Evolutionary conservation across 768 basidiomycete genomes (phyloP), one percentile per base, ranked within the genome.

Genomic region (Austroboletus festivus): DNA sequence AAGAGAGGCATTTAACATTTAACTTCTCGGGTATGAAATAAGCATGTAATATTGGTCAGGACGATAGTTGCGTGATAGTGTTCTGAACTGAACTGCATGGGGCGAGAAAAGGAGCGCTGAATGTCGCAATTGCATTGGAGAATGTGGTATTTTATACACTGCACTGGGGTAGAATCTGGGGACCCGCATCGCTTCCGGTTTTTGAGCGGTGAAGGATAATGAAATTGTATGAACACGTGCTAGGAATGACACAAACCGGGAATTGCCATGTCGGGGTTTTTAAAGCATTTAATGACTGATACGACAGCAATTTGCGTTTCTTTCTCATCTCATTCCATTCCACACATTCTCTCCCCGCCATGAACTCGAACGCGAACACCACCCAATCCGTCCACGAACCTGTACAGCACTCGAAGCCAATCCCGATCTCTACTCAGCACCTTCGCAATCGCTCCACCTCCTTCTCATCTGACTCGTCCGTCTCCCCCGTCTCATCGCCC

Each of bases 401-500:
- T 56, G 51, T 66, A n/a, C 76, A 73, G 33, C 85, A 71, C 64
- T 81, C 85, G 19, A 75, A 77, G 38, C 86, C 86, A 42, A 89
- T 89, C 60, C 74, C 83, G 47, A 81, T 85, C 59, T 63, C 68
- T 26, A 63, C 71, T 37, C 61, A 64, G 7, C 70, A 75, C 26
- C 60, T 68, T 39, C 76, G 85, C 30, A 62, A 70, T 12, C 85
- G 86, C 45, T 85, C 86, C 13, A 62, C 72, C 38, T 88, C 86
- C 0, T 64, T 81, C 38, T 85, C 84, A 6, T 85, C 84, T 0
- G 69, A 72, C 31, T 80, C 82, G 0, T 80, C 81, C 15, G 72
- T 69, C 52, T 80, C 81, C 1, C 68, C 78, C 38, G 73, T 73
- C 48, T 79, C 83, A 1, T 71, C 79, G 12, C 73, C 75, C 3